Evolutionary conservation across 371 early-diverging fungal species (phyloP).

Genomic region (Zancudomyces culisetae): DNA sequence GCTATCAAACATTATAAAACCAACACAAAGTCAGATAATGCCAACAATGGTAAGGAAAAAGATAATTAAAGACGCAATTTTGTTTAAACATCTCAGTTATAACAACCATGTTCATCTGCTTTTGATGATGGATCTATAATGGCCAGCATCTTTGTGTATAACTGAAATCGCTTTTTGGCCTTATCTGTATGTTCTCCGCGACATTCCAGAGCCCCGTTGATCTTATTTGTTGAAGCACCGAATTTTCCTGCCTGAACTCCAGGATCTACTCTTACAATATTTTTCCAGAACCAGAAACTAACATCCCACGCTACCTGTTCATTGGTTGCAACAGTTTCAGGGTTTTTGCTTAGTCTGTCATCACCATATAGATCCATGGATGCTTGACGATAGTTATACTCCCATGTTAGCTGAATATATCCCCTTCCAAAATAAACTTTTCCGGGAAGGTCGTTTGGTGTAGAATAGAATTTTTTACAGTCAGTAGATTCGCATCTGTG

Average conservation of each 20-base stretch:
- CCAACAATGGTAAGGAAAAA: too few species aligned
- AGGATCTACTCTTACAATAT: constrained; percentile 11
- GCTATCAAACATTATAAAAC: too few species aligned
- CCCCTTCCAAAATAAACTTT: constrained; percentile 24
- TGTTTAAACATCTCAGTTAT: constrained; percentile 14
- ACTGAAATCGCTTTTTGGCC: constrained; percentile 22
- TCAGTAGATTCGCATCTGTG: constrained; percentile 9
- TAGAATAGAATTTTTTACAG: neutral
- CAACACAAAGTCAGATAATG: too few species aligned
- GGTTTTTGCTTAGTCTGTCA: constrained; percentile 9
- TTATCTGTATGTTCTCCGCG: constrained; percentile 16
- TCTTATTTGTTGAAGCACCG: constrained; percentile 20
- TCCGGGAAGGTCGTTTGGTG: constrained; percentile 6
- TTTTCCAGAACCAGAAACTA: constrained; percentile 24
- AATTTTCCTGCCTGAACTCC: constrained; percentile 19
- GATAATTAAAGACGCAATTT: too few species aligned
- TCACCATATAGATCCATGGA: constrained; percentile 18
- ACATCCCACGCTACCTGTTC: constrained; percentile 18
- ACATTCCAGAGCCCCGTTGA: constrained; percentile 26
- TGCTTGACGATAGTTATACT: constrained; percentile 19
- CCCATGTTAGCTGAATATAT: constrained; percentile 24
- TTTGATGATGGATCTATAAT: constrained; percentile 13
- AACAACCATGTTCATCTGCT: constrained; percentile 22
- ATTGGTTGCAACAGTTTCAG: constrained; percentile 10
- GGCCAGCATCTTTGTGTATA: constrained; percentile 16